Base-by-base conservation (phyloP, 352 stramenopile species). In the Pythium catenulatum region DNA sequence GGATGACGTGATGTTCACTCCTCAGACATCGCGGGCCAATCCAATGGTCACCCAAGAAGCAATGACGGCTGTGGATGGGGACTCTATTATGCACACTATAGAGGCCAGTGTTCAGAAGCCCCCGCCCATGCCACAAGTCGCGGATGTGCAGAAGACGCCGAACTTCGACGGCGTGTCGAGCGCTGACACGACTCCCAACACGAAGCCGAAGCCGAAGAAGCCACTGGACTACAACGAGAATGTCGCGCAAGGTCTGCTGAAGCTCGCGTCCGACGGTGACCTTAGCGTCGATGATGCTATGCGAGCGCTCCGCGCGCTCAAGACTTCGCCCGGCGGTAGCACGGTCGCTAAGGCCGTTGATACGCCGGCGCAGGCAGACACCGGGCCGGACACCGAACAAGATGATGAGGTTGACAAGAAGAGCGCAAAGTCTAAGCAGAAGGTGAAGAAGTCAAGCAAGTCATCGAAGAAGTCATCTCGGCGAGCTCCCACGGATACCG, bases 151-250 rank as follows among this genome's bases (percentile, higher is more conserved):
- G 58, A 69, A 69, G 30, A 69, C 58, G 21, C 58, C 43, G 27
- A 25, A 69, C 30, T 69, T 69, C 43, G 58, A 36, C 27, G 30
- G 30, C 21, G 58, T 69, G 13, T 69, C 30, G 8, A 69, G 58
- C 34, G 30, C 58, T 27, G 58, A 69, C 30, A 69, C 58, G 9
- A 69, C 58, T 45, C 58, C 58, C 7, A 69, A 69, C 58, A 69
- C 58, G 6, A 69, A 69, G 34, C 58, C 58, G 30, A 69, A 69
- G 30, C 58, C 58, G 30, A 69, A 69, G 58, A 69, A 69, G 30
- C 58, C 58, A 8, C 58, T 69, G 17, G 30, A 45, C 21, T 69
- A 69, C 30, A 69, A 69, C 30, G 58, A 69, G 25, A 45, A 69
- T 45, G 34, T 69, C 11, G 58, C 58, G 37, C 58, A 69, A 69